A percentile compares a stretch with the other conserved stretches of the same genome.
These are phyloP conservation scores for Mycosarcoma maydis DNA, from an alignment of 1,284 basidiomycete species.

Conservation along the genomic window DNA sequence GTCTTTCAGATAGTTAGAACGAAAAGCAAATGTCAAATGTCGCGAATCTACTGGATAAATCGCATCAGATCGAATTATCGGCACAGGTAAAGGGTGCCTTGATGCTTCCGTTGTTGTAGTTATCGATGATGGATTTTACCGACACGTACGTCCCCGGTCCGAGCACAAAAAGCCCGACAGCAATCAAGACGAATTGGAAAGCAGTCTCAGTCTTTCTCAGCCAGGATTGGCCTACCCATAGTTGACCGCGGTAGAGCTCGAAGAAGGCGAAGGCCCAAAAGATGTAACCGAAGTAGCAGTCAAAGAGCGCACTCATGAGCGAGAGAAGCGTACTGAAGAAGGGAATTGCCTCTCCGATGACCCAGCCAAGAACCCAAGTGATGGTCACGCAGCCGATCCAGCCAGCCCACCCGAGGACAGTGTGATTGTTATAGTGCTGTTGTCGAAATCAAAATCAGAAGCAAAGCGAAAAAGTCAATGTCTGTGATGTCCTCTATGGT, in stretches of 20 bases:
- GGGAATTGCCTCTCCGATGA: slow-evolving; percentile 72
- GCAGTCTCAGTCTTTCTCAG: slow-evolving; percentile 51
- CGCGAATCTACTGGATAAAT: neutral
- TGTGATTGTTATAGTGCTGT: slow-evolving; percentile 70
- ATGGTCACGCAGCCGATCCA: slow-evolving; percentile 73
- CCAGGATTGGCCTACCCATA: slow-evolving; percentile 54
- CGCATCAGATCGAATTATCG: slow-evolving; percentile 42
- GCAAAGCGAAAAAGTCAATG: too few relatives aligned
- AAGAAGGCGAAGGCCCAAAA: slow-evolving; percentile 70
- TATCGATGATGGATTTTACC: slow-evolving; percentile 69
- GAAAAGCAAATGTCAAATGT: neutral
- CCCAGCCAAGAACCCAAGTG: slow-evolving; percentile 74
- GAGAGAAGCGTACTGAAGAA: slow-evolving; percentile 70
- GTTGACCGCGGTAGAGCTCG: slow-evolving; percentile 67
- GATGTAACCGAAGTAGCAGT: slow-evolving; percentile 68
- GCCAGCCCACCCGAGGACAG: slow-evolving; percentile 72
- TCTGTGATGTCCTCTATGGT: too few relatives aligned
- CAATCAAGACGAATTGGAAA: slow-evolving; percentile 68
- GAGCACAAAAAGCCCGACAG: slow-evolving; percentile 69
- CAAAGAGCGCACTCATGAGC: slow-evolving; percentile 68
- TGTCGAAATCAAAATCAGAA: too few relatives aligned
- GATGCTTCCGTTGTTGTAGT: slow-evolving; percentile 61
- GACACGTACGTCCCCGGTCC: slow-evolving; percentile 69
- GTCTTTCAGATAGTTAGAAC: too few relatives aligned
- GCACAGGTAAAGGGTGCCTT: slow-evolving; percentile 58